Evolutionary conservation across 2,329 filamentous ascomycete genomes (phyloP).

Genomic region (Falciphora oryzae): DNA sequence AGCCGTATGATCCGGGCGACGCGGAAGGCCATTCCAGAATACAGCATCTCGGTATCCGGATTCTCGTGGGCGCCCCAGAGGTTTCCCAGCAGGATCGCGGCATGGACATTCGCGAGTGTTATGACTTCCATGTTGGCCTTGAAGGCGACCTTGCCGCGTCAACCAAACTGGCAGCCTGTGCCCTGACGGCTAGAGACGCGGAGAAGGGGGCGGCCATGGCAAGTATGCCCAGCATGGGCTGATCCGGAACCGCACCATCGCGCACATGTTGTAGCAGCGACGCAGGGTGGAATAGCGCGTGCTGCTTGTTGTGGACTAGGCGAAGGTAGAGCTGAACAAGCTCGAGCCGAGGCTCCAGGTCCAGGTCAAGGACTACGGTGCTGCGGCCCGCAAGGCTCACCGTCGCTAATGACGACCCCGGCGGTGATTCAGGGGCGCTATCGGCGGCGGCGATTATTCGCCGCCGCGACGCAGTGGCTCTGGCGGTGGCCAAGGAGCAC

Average conservation of each 20-base stretch:
- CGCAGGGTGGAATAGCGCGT: neutral
- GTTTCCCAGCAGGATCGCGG: neutral
- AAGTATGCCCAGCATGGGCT: neutral
- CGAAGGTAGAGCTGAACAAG: conserved; percentile 12
- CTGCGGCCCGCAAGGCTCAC: neutral
- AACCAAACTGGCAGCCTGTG: neutral
- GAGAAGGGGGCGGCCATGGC: neutral
- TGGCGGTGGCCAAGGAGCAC: neutral
- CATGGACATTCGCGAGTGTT: neutral
- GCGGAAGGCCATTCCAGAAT: neutral
- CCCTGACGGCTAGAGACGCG: neutral
- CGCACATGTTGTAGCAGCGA: neutral
- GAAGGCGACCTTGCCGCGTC: neutral
- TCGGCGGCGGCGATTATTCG: neutral
- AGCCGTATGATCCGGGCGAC: conserved; percentile 2
- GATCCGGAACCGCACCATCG: neutral
- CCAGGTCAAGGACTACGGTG: neutral
- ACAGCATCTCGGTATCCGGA: neutral
- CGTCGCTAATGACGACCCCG: too few species aligned
- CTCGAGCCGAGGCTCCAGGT: conserved; percentile 10
- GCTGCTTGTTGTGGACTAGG: neutral
- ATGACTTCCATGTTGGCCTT: neutral
- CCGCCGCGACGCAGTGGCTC: neutral
- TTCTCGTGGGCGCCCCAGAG: neutral
- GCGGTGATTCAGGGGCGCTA: neutral